These are phyloP conservation scores for Aspergillus asperescens DNA, from an alignment of 495 filamentous ascomycete species.

Conservation along the genomic window DNA sequence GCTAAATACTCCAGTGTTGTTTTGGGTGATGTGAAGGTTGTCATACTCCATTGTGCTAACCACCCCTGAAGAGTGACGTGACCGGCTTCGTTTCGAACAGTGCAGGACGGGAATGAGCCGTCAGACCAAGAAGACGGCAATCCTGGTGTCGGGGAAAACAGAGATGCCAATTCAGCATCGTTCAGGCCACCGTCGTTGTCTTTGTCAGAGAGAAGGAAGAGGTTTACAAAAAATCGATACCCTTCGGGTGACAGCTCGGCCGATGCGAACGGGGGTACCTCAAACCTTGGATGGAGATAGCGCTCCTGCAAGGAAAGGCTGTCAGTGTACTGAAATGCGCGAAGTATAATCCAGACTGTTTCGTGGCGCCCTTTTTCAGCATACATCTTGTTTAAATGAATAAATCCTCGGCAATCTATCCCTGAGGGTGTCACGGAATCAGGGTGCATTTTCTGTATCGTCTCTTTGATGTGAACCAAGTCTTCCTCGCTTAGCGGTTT, in stretches of 20 bases:
- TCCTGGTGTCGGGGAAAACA: constrained; percentile 93
- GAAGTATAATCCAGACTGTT: constrained; percentile 92
- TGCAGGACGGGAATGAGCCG: constrained; percentile 88
- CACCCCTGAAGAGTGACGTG: constrained; percentile 95
- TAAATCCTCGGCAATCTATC: constrained; percentile 74
- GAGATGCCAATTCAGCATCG: constrained; percentile 68
- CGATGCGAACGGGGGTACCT: constrained; percentile 83
- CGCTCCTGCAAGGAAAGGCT: constrained; percentile 81
- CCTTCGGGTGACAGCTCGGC: constrained; percentile 92
- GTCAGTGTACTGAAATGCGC: constrained; percentile 96
- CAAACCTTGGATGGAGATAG: constrained; percentile 91
- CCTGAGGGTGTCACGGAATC: constrained; percentile 64
- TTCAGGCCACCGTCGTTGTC: constrained; percentile 96
- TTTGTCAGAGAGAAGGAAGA: constrained; percentile 91
- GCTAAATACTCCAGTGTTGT: constrained; percentile 93
- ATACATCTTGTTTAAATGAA: constrained; percentile 89
- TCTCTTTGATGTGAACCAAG: constrained; percentile 79
- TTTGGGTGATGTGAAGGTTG: constrained; percentile 90
- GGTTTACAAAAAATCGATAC: constrained; percentile 95
- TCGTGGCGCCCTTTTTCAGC: constrained; percentile 97
- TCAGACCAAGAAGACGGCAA: constrained; percentile 82
- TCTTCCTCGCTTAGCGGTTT: constrained; percentile 75
- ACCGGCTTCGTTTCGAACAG: constrained; percentile 90
- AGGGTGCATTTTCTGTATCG: constrained; percentile 63
- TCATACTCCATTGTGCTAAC: constrained; percentile 99